Evolutionary conservation across 2,329 filamentous ascomycete species (phyloP), one percentile per base, ranked within the genome.

Genomic region (Pseudogymnoascus sp.): DNA sequence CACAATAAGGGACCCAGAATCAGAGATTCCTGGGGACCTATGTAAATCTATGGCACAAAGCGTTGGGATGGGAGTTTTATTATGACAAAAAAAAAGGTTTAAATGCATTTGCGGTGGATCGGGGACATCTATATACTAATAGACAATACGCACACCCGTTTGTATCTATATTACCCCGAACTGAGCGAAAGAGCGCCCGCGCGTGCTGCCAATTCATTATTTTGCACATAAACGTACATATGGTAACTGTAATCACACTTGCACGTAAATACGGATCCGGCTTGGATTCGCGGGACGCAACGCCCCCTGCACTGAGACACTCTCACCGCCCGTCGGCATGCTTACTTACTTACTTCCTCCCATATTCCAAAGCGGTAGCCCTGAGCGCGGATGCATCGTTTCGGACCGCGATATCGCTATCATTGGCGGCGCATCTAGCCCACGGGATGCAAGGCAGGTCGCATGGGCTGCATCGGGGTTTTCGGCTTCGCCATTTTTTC

Each of bases 41-140:
- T 56, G 49, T 56, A 56, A 56, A 56, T 56, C 49, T 56, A 56
- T 56, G 49, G 49, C 49, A 56, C 49, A 56, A 56, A 56, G 49
- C 49, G 49, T 23, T 23, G 21, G 21, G 21, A 23, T 14, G 49
- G 49, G 49, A 56, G 49, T 56, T 56, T 56, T 56, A 56, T 56
- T 56, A 56, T 56, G 49, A 56, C 49, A 34, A 53, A 53, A 36
- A 56, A 56, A 56, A 56, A 36, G 46, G 46, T 3, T 56, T 56
- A 56, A 56, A 56, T 56, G 49, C 49, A 56, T 56, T 49, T 56
- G 49, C n/a, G 49, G 49, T 56, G 49, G 28, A 34, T 56, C 49
- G 49, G 28, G 28, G 49, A 56, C 49, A 56, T 56, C 49, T 56
- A 56, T 56, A 56, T 56, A 56, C 28, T 56, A 56, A 56, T 56